phyloP scores from a whole-genome alignment of 2,329 filamentous ascomycete species.

The Pseudohalonectria lignicola region DNA sequence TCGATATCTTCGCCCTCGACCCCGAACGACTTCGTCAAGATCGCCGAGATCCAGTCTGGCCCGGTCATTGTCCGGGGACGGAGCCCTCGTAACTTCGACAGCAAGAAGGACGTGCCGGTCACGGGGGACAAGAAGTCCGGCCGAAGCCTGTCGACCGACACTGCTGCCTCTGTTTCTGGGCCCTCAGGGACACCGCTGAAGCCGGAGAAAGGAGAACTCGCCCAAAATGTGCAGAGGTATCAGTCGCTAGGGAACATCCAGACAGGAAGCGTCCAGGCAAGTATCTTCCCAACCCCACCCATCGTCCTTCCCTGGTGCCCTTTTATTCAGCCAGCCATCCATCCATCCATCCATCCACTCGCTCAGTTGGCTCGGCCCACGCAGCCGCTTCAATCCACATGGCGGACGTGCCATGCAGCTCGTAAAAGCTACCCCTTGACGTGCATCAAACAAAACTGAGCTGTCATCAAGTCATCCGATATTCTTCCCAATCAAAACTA shows the following conservation, averaged over 20 bases:
- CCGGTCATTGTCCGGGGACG: conserved; percentile 92
- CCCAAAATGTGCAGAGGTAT: conserved; percentile 17
- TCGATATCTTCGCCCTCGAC: neutral
- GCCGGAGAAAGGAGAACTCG: conserved; percentile 10
- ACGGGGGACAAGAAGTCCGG: conserved; percentile 40
- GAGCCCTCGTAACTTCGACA: conserved; percentile 90
- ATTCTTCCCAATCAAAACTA: no score
- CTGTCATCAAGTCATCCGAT: no score
- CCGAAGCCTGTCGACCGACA: conserved; percentile 26
- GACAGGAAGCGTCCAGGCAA: no score
- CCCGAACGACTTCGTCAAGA: conserved; percentile 53
- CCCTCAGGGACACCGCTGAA: conserved; percentile 2
- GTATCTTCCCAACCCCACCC: no score
- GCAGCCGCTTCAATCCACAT: no score
- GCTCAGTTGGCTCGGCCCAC: no score
- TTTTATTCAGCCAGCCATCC: no score
- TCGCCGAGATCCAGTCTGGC: conserved; percentile 80
- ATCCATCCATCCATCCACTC: no score
- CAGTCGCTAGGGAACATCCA: conserved; percentile 22
- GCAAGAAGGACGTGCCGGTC: conserved; percentile 73
- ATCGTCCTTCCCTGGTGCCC: no score
- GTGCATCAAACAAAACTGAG: no score
- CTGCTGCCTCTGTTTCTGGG: conserved; percentile 15
- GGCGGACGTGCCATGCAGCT: no score
- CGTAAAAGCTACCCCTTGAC: no score